Percentiles rank a stretch among this genome's conserved stretches.
Evolutionary conservation across 805 yeast species (phyloP).

Genomic region (Metschnikowia similis): DNA sequence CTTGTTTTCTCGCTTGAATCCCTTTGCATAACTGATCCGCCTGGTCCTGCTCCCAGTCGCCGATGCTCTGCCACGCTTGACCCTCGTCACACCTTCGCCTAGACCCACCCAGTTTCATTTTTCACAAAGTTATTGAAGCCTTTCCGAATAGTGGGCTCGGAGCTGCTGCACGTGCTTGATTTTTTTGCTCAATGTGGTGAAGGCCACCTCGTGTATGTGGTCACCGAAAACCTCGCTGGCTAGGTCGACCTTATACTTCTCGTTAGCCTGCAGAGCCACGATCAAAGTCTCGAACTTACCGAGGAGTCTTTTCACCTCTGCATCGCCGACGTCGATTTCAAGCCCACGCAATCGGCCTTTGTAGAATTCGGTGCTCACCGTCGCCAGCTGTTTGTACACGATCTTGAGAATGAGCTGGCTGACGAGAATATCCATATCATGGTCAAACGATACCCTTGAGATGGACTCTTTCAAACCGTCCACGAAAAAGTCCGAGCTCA

Average conservation of each 20-base stretch:
- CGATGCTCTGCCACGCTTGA: too few species aligned
- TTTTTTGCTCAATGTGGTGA: conserved; percentile 16
- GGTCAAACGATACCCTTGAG: conserved; percentile 57
- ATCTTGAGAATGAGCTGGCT: conserved; percentile 48
- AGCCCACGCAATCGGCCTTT: conserved; percentile 24
- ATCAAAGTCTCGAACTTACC: conserved; percentile 28
- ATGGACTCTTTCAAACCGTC: conserved; percentile 62
- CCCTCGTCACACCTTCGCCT: too few species aligned
- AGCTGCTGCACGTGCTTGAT: conserved; percentile 15
- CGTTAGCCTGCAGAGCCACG: conserved; percentile 7
- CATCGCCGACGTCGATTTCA: conserved; percentile 19
- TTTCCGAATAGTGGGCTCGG: background rate
- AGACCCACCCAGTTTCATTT: too few species aligned
- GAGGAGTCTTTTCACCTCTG: conserved; percentile 18
- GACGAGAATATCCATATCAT: conserved; percentile 50
- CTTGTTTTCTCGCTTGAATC: conserved; percentile 46
- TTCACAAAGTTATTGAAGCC: background rate
- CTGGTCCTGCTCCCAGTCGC: too few species aligned
- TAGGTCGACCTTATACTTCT: conserved; percentile 4
- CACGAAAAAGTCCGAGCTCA: conserved; percentile 60
- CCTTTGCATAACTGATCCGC: conserved; percentile 19
- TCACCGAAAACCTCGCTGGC: conserved; percentile 1
- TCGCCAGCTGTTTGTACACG: conserved; percentile 29
- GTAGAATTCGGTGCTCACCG: conserved; percentile 21
- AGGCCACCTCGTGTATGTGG: conserved; percentile 6